Conservation (phyloP, 2,329 filamentous ascomycete species). For the Thermoascus crustaceus region DNA sequence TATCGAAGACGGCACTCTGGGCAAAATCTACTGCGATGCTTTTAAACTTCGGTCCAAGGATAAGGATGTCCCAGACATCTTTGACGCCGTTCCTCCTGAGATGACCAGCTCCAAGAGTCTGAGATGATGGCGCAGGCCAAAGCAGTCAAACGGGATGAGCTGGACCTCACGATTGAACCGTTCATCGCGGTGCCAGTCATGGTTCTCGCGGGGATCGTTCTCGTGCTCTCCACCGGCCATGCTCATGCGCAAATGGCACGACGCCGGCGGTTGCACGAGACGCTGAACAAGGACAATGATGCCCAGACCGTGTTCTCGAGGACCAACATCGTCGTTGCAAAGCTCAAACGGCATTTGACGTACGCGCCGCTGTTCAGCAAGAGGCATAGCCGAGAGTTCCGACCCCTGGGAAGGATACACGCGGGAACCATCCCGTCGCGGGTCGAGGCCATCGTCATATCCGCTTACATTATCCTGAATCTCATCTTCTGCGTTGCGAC, state of each 20-base stretch:
- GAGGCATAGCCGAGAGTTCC: slow-evolving; percentile 65
- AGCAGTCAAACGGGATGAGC: not conserved
- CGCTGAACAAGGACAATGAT: slow-evolving; percentile 9
- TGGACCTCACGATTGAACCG: not conserved
- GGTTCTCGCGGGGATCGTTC: slow-evolving; percentile 17
- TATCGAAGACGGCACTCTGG: too few relatives aligned
- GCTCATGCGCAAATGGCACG: slow-evolving; percentile 17
- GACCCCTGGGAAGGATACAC: slow-evolving; percentile 54
- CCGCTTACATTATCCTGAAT: slow-evolving; percentile 60
- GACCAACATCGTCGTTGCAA: slow-evolving; percentile 11
- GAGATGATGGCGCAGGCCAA: not conserved
- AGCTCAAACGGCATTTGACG: slow-evolving; percentile 33
- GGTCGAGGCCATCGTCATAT: slow-evolving; percentile 61
- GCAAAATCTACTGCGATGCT: too few relatives aligned
- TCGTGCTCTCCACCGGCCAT: slow-evolving; percentile 17
- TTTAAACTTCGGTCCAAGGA: too few relatives aligned
- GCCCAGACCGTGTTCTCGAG: slow-evolving; percentile 16
- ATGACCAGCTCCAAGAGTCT: too few relatives aligned
- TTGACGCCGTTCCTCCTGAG: too few relatives aligned
- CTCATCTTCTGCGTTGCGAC: slow-evolving; percentile 56
- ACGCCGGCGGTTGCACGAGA: slow-evolving; percentile 15
- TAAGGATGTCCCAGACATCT: too few relatives aligned
- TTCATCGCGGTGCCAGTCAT: slow-evolving; percentile 4
- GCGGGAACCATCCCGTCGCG: slow-evolving; percentile 67
- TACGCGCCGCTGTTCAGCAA: slow-evolving; percentile 60